Conservation (phyloP, 345 rosid species). For the Erysimum cheiranthoides region DNA sequence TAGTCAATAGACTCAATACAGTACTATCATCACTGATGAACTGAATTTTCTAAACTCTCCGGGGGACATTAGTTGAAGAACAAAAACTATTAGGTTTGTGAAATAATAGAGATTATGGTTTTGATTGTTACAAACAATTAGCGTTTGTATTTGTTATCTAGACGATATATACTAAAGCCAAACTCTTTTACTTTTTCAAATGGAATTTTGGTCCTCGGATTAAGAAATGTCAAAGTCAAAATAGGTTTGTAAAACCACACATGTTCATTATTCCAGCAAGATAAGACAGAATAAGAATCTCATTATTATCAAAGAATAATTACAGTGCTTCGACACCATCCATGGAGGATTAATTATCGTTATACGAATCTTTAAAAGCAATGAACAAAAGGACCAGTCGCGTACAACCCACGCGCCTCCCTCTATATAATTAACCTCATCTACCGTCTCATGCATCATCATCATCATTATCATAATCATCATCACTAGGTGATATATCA, state of each 20-base stretch:
- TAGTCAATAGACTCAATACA: no score
- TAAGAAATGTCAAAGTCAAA: neutral
- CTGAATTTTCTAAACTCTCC: no score
- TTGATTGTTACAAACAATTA: no score
- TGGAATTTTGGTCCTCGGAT: neutral
- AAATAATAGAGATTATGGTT: no score
- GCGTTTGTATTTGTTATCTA: neutral
- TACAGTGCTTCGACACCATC: neutral
- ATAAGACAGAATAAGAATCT: conserved; percentile 21
- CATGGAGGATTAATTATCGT: conserved; percentile 3
- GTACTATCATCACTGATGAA: no score
- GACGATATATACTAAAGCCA: neutral
- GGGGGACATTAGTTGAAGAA: no score
- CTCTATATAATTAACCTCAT: conserved; percentile 16
- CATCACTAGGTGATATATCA: neutral
- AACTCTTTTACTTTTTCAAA: neutral
- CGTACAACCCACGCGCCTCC: conserved; percentile 32
- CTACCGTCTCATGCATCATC: neutral
- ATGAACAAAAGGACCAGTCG: conserved; percentile 5
- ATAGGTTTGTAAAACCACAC: neutral
- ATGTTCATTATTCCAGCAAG: neutral
- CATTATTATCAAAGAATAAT: neutral
- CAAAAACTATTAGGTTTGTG: no score
- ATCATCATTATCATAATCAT: neutral
- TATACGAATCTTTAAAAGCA: conserved; percentile 13